phyloP scores from a whole-genome alignment of 495 filamentous ascomycete species.

The Cercophora scortea region DNA sequence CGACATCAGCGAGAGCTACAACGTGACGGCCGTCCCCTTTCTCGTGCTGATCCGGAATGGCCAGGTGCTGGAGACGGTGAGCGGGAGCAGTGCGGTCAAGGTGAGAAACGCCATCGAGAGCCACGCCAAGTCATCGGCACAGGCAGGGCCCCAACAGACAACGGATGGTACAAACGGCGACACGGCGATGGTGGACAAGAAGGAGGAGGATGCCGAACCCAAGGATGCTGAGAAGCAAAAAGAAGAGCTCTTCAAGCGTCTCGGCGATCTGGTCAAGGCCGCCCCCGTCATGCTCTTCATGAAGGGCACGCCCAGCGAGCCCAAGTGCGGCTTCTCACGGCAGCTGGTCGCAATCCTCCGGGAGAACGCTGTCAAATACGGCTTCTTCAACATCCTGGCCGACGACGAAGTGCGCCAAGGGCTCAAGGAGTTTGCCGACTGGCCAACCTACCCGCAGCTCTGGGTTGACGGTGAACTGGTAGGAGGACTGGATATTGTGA shows the following conservation, averaged over 20 bases:
- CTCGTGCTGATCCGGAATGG: slow-evolving; percentile 70
- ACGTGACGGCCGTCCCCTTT: slow-evolving; percentile 89
- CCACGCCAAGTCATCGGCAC: slow-evolving; percentile 44
- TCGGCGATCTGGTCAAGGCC: slow-evolving; percentile 78
- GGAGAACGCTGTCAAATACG: slow-evolving; percentile 86
- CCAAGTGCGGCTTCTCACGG: slow-evolving; percentile 91
- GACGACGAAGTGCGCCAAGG: slow-evolving; percentile 97
- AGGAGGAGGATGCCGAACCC: slow-evolving; percentile 10
- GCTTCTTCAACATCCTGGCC: slow-evolving; percentile 97
- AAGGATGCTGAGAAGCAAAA: slow-evolving; percentile 52
- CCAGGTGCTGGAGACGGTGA: slow-evolving; percentile 68
- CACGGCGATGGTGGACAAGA: slow-evolving; percentile 8
- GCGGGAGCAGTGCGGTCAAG: slow-evolving; percentile 77
- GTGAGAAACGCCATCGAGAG: slow-evolving; percentile 77
- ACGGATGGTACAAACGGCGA: slow-evolving; percentile 24
- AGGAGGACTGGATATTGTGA: slow-evolving; percentile 93
- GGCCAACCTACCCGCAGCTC: slow-evolving; percentile 93
- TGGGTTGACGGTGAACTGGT: slow-evolving; percentile 77
- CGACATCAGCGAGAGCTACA: slow-evolving; percentile 80
- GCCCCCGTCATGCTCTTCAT: slow-evolving; percentile 97
- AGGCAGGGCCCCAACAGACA: slow-evolving; percentile 6
- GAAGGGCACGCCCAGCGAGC: slow-evolving; percentile 82
- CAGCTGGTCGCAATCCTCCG: slow-evolving; percentile 79
- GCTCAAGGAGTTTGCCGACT: slow-evolving; percentile 88
- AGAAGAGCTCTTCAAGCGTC: slow-evolving; percentile 70